phyloP scores from a whole-genome alignment of 768 basidiomycete genomes.

The Podaxis carcinomalis region DNA sequence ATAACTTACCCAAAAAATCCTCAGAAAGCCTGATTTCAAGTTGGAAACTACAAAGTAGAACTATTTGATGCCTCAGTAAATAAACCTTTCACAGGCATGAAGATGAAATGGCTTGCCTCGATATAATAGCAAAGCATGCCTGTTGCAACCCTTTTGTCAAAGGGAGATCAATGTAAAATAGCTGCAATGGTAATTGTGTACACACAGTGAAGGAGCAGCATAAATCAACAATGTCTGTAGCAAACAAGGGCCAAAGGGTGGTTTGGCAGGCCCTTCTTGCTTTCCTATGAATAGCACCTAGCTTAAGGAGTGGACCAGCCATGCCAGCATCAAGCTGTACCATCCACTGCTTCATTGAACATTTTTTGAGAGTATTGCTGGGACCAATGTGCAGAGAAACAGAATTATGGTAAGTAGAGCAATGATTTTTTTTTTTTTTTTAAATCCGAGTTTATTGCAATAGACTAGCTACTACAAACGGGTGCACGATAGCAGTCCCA shows the following conservation, averaged over 20 bases:
- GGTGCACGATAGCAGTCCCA: no score
- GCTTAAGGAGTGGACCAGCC: slow-evolving; percentile 3
- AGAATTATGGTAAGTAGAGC: neutral
- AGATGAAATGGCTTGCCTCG: neutral
- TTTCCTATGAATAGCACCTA: slow-evolving; percentile 1
- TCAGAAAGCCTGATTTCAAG: neutral
- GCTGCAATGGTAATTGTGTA: neutral
- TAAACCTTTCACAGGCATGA: neutral
- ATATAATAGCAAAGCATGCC: neutral
- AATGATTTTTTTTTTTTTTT: no score
- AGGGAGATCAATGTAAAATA: neutral
- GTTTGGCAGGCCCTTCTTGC: neutral
- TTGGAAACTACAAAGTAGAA: neutral
- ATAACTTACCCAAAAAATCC: neutral
- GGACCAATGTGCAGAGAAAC: neutral
- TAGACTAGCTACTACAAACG: no score
- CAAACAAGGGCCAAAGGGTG: neutral
- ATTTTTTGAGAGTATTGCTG: neutral
- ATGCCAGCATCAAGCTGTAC: slow-evolving; percentile 1
- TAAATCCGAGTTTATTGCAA: no score
- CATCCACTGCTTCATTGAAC: neutral
- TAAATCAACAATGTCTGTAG: slow-evolving; percentile 7
- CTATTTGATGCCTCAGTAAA: neutral
- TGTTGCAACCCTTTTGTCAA: neutral
- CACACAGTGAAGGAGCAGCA: neutral